Evolutionary conservation across 176 grass and related monocot species (phyloP).

Genomic region (Oryza glaberrima): DNA sequence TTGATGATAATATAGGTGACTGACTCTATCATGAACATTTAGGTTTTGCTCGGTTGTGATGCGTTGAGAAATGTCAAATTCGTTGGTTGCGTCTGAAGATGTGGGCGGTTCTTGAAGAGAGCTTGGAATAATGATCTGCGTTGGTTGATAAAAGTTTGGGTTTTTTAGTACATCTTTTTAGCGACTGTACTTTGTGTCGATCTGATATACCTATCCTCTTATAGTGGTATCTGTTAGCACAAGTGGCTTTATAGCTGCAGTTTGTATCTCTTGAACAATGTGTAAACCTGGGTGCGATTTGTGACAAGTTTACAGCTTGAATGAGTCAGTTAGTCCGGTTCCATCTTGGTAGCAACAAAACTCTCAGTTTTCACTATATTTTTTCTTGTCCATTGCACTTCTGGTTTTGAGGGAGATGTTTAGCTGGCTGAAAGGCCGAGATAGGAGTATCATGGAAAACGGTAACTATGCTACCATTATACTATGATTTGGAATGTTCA

Average conservation of each 20-base stretch:
- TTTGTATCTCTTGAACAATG: conserved; percentile 42
- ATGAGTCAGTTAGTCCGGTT: conserved; percentile 18
- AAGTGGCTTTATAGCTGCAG: conserved; percentile 30
- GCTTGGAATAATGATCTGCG: conserved; percentile 50
- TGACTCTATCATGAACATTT: conserved; percentile 30
- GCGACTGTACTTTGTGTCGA: conserved; percentile 39
- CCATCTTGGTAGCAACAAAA: background rate
- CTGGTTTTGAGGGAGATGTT: too few relatives aligned
- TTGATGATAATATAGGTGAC: background rate
- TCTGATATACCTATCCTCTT: conserved; percentile 44
- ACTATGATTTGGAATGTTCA: background rate
- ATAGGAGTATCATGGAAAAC: too few relatives aligned
- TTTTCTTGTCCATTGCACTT: background rate
- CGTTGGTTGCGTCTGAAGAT: conserved; percentile 41
- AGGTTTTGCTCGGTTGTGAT: conserved; percentile 49
- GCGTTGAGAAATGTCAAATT: conserved; percentile 44
- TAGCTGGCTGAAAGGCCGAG: background rate
- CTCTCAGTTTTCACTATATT: background rate
- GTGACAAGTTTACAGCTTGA: conserved; percentile 35
- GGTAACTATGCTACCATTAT: background rate
- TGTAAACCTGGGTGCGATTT: conserved; percentile 36
- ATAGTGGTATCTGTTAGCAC: conserved; percentile 42
- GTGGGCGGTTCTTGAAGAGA: conserved; percentile 38
- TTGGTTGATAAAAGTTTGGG: conserved; percentile 35
- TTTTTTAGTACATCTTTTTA: conserved; percentile 45